These are phyloP conservation scores for Trichodelitschia bisporula DNA, from an alignment of 495 filamentous ascomycete species.

Conservation along the genomic window DNA sequence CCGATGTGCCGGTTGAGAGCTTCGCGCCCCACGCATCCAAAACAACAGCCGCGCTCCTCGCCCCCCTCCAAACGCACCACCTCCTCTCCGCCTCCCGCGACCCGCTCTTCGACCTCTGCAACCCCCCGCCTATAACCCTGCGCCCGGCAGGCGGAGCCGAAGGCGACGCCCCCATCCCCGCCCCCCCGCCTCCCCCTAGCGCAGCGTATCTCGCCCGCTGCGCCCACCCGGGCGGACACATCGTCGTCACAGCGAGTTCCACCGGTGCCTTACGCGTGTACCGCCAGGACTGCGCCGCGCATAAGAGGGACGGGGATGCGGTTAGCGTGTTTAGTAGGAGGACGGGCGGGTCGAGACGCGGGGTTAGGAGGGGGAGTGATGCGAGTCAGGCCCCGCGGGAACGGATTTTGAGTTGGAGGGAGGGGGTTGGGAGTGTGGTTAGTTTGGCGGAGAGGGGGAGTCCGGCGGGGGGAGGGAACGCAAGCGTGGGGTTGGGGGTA, in stretches of 20 bases:
- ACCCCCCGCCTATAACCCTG: constrained; percentile 77
- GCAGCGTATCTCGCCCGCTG: constrained; percentile 52
- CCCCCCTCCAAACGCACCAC: constrained; percentile 54
- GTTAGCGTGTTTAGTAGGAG: too few relatives aligned
- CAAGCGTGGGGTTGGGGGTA: too few relatives aligned
- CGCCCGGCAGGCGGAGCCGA: constrained; percentile 17
- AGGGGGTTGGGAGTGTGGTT: too few relatives aligned
- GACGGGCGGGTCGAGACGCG: too few relatives aligned
- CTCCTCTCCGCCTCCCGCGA: constrained; percentile 61
- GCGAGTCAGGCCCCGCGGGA: too few relatives aligned
- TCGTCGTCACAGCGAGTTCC: constrained; percentile 80
- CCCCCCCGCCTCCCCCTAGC: constrained; percentile 35
- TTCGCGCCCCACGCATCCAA: constrained; percentile 79
- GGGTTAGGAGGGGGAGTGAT: too few relatives aligned
- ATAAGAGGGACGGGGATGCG: constrained; percentile 22
- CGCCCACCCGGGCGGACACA: constrained; percentile 61
- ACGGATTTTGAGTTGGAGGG: too few relatives aligned
- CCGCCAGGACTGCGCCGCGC: constrained; percentile 69
- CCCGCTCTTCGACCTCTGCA: constrained; percentile 87
- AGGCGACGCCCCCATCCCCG: constrained; percentile 23
- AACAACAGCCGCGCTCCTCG: constrained; percentile 68
- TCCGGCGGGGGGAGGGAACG: too few relatives aligned
- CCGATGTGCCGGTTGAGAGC: constrained; percentile 42
- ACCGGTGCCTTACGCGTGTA: constrained; percentile 79
- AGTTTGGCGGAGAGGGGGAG: too few relatives aligned